A percentile compares a stretch with the other conserved stretches of the same genome.
These are phyloP conservation scores for Suillus tomentosus DNA, from an alignment of 768 basidiomycete species.

Conservation along the genomic window DNA sequence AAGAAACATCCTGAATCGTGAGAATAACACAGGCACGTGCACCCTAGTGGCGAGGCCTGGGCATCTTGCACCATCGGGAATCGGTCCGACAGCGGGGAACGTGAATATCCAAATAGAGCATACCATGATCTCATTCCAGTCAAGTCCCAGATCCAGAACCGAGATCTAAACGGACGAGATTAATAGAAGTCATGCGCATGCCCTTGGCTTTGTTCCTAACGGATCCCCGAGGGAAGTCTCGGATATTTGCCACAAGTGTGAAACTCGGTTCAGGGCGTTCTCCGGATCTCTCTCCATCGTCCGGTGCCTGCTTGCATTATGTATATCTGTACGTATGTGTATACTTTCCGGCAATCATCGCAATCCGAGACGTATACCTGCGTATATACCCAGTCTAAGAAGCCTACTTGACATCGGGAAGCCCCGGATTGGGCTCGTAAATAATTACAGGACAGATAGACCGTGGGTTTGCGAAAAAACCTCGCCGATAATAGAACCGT, in stretches of 20 bases:
- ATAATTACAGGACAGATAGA: constrained; percentile 4
- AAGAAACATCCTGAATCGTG: constrained; percentile 17
- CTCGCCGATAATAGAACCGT: neutral
- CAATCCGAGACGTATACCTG: neutral
- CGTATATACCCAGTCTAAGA: neutral
- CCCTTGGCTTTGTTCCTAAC: constrained; percentile 6
- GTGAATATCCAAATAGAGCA: neutral
- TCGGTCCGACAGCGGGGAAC: constrained; percentile 8
- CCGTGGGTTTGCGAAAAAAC: constrained; percentile 3
- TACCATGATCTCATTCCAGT: constrained; percentile 1
- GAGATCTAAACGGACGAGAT: constrained; percentile 4
- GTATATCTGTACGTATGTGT: constrained; percentile 4
- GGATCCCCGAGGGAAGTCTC: constrained; percentile 10
- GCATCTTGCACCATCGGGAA: neutral
- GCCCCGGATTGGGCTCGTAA: constrained; percentile 1
- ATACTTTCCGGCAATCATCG: constrained; percentile 5
- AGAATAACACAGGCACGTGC: constrained; percentile 15
- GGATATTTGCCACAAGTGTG: constrained; percentile 10
- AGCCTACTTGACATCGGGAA: constrained; percentile 2
- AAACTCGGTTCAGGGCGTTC: neutral
- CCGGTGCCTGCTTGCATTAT: constrained; percentile 6
- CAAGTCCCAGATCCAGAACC: constrained; percentile 1
- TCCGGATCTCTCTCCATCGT: constrained; percentile 6
- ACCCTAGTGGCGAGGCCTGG: too few relatives aligned
- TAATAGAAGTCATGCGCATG: constrained; percentile 8